Conservation (phyloP, 257 asterid genomes). For the Verbena officinalis region DNA sequence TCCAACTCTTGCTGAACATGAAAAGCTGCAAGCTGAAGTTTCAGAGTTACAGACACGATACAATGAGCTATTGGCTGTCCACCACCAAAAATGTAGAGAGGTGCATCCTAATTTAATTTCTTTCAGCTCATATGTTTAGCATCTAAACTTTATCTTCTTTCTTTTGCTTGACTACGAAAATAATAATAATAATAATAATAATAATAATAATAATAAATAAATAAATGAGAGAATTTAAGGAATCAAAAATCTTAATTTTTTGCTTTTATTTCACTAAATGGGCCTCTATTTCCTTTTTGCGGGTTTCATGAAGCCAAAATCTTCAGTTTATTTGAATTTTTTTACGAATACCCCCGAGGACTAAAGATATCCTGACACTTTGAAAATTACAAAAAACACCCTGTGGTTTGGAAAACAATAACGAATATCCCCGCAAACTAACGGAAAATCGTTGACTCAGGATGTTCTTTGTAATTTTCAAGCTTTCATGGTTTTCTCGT, state of each 20-base stretch:
- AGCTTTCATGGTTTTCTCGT: no score
- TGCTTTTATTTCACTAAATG: neutral
- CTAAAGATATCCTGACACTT: no score
- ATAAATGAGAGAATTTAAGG: no score
- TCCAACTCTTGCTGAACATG: slow-evolving; percentile 76
- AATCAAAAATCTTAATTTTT: neutral
- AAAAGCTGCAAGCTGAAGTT: slow-evolving; percentile 75
- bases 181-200: no score
- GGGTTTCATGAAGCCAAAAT: neutral
- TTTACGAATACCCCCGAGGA: no score
- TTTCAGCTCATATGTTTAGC: slow-evolving; percentile 5
- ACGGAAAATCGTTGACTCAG: no score
- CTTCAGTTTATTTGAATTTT: neutral
- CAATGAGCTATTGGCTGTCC: slow-evolving; percentile 64
- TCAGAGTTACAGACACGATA: slow-evolving; percentile 63
- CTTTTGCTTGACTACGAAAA: neutral
- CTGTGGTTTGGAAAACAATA: no score
- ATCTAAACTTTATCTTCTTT: neutral
- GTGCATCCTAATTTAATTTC: slow-evolving; percentile 34
- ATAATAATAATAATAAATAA: no score
- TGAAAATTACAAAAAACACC: no score
- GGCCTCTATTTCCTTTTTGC: neutral
- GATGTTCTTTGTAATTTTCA: no score
- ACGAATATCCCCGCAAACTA: no score
- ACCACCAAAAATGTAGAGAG: slow-evolving; percentile 78